Evolutionary conservation across 2,329 filamentous ascomycete genomes (phyloP).

Genomic region (Cladosporium sp.): DNA sequence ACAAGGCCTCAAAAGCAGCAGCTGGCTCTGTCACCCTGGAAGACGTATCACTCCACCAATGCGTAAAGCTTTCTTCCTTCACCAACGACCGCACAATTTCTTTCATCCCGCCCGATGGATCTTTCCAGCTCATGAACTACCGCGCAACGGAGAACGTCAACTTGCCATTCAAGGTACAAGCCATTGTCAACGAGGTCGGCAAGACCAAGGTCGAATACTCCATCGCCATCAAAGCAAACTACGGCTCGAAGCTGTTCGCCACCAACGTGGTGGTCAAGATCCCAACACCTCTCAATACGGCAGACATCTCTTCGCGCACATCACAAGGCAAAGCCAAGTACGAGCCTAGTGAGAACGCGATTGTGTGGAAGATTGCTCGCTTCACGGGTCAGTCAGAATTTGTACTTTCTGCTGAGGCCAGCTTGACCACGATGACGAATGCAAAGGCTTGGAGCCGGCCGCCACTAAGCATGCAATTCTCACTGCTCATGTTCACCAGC

Average conservation of each 20-base stretch:
- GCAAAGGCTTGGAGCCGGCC: constrained; percentile 96
- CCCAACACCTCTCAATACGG: constrained; percentile 93
- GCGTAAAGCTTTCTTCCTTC: constrained; percentile 95
- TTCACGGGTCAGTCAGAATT: constrained; percentile 98
- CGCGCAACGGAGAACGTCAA: constrained; percentile 98
- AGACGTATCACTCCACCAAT: constrained; percentile 98
- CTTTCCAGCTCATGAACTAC: constrained; percentile 98
- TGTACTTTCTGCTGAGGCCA: constrained; percentile 88
- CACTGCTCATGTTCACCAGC: constrained; percentile 95
- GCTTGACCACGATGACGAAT: constrained; percentile 93
- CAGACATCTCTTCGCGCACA: constrained; percentile 85
- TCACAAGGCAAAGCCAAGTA: constrained; percentile 98
- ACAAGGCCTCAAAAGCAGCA: constrained; percentile 90
- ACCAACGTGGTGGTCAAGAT: constrained; percentile 94
- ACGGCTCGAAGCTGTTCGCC: constrained; percentile 90
- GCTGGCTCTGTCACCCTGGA: constrained; percentile 94
- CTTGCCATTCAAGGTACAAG: constrained; percentile 96
- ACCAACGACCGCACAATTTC: constrained; percentile 95
- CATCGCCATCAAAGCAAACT: constrained; percentile 95
- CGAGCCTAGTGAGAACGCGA: constrained; percentile 95
- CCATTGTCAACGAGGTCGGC: constrained; percentile 95
- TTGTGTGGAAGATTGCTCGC: constrained; percentile 98
- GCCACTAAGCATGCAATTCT: constrained; percentile 87
- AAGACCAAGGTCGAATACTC: constrained; percentile 98
- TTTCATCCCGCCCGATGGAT: constrained; percentile 93